Conservation (phyloP, 441 rosid species). For the Euphorbia schlechtendalii region DNA sequence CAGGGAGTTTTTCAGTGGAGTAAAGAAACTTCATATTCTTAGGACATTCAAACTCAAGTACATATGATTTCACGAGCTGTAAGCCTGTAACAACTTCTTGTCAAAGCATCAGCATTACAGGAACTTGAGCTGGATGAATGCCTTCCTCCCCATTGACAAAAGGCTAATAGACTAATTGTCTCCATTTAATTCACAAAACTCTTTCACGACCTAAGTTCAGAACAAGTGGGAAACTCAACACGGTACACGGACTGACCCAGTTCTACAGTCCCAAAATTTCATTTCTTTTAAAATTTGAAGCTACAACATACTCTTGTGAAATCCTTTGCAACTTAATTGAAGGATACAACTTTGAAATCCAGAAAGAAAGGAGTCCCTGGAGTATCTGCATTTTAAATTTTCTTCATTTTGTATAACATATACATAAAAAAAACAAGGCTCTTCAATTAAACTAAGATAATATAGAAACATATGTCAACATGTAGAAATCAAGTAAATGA, state of each 20-base stretch:
- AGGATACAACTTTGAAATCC: neutral
- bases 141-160: neutral
- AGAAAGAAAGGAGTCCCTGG: neutral
- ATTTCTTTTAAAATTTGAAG: neutral
- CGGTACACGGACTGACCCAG: neutral
- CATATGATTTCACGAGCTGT: constrained; percentile 1
- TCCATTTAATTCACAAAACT: neutral
- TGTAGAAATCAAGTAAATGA: neutral
- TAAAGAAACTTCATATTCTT: neutral
- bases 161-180: neutral
- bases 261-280: neutral
- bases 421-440: neutral
- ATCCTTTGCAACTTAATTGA: neutral
- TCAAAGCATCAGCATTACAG: neutral
- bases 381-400: neutral
- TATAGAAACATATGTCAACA: neutral
- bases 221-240: neutral
- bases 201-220: neutral
- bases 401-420: neutral
- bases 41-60: neutral
- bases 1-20: neutral
- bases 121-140: neutral
- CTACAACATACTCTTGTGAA: neutral
- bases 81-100: neutral
- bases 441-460: neutral